Conservation (phyloP, 345 rosid genomes). For the Viola odorata region DNA sequence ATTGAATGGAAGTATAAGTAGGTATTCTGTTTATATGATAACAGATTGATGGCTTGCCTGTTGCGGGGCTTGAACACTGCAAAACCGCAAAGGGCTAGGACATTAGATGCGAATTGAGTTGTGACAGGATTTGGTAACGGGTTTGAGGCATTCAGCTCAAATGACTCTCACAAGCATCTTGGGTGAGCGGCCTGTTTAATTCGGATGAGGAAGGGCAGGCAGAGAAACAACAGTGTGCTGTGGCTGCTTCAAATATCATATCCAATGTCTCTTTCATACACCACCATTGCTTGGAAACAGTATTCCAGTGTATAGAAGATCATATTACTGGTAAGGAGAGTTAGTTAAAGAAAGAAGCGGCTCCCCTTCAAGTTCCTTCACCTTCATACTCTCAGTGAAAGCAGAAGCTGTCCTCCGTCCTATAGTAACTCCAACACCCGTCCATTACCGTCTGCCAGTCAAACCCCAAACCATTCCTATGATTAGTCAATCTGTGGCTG, state of each 20-base stretch:
- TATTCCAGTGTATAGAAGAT: conserved; percentile 88
- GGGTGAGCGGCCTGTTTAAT: conserved; percentile 84
- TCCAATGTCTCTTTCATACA: conserved; percentile 94
- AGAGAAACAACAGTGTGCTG: conserved; percentile 88
- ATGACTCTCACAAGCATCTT: conserved; percentile 24
- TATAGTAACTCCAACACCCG: conserved; percentile 80
- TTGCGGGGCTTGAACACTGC: conserved; percentile 52
- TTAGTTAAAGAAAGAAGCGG: conserved; percentile 46
- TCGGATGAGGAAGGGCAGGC: conserved; percentile 86
- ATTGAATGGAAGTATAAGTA: too few relatives aligned
- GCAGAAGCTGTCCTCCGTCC: conserved; percentile 68
- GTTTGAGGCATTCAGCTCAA: conserved; percentile 51
- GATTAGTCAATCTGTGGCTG: conserved; percentile 64
- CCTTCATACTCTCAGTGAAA: conserved; percentile 54
- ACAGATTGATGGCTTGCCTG: conserved; percentile 98
- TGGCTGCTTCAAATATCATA: conserved; percentile 85
- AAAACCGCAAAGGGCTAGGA: conserved; percentile 56
- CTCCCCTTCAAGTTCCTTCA: conserved; percentile 83
- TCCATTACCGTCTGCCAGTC: conserved; percentile 84
- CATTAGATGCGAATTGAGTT: conserved; percentile 55
- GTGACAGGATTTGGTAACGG: conserved; percentile 81
- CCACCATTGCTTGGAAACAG: conserved; percentile 96
- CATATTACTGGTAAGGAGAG: conserved; percentile 46
- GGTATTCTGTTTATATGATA: too few relatives aligned
- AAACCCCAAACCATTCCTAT: conserved; percentile 88